phyloP scores from a whole-genome alignment of 345 rosid genomes.

The Linum tenue region DNA sequence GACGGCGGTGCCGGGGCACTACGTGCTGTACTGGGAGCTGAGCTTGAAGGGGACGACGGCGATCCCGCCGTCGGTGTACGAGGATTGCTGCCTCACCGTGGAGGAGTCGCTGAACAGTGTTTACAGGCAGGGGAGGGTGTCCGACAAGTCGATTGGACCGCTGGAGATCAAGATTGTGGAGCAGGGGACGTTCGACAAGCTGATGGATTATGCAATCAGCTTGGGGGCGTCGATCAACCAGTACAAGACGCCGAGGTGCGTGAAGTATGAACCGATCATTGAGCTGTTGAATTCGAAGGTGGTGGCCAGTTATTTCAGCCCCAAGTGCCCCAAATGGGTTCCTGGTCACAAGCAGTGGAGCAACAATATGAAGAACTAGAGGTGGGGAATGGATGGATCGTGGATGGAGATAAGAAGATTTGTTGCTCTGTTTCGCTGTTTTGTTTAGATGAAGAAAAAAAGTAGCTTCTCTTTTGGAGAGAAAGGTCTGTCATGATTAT shows the following conservation, averaged over 20 bases:
- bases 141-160: slow-evolving; percentile 87
- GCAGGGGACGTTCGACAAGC: slow-evolving; percentile 87
- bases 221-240: slow-evolving; percentile 88
- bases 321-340: slow-evolving; percentile 90
- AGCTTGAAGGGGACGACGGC: slow-evolving; percentile 54
- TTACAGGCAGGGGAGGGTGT: slow-evolving; percentile 78
- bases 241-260: slow-evolving; percentile 96
- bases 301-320: slow-evolving; percentile 53
- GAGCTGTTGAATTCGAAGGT: slow-evolving; percentile 84
- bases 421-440: too few relatives aligned
- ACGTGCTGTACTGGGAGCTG: slow-evolving; percentile 86
- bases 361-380: slow-evolving; percentile 6
- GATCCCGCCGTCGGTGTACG: slow-evolving; percentile 79
- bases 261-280: slow-evolving; percentile 80
- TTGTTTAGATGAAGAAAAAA: too few relatives aligned
- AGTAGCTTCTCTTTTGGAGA: too few relatives aligned
- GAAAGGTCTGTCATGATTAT: too few relatives aligned
- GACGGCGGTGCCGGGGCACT: slow-evolving; percentile 68
- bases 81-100: slow-evolving; percentile 81
- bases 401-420: too few relatives aligned
- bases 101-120: slow-evolving; percentile 95
- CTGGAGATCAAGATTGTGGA: slow-evolving; percentile 86
- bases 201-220: slow-evolving; percentile 95
- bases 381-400: too few relatives aligned
- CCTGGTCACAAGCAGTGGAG: slow-evolving; percentile 88